These are phyloP conservation scores for Oryza australiensis DNA, from an alignment of 176 grass and related monocot species.

Conservation along the genomic window DNA sequence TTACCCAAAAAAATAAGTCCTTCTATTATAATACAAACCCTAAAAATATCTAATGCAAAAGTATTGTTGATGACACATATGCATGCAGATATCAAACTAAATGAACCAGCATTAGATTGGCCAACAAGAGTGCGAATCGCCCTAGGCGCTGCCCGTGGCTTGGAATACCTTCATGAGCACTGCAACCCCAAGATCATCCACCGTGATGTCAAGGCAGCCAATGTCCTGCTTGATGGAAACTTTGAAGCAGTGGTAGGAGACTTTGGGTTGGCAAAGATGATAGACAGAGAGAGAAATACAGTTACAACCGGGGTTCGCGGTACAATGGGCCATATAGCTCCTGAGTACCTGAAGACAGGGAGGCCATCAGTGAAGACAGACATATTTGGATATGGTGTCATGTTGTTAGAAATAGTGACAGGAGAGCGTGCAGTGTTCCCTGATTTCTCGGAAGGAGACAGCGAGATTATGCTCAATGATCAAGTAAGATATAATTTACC, in stretches of 20 bases:
- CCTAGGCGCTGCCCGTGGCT: constrained; percentile 68
- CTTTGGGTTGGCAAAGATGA: constrained; percentile 73
- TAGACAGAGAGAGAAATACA: constrained; percentile 71
- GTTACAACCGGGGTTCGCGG: constrained; percentile 71
- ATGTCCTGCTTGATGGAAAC: constrained; percentile 71
- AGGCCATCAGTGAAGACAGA: constrained; percentile 91
- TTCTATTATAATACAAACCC: not conserved
- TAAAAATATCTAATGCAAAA: not conserved
- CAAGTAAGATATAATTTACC: constrained; percentile 46
- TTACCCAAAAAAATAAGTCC: not conserved
- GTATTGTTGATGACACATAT: not conserved
- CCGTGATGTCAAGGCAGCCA: constrained; percentile 90
- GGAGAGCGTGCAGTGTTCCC: constrained; percentile 64
- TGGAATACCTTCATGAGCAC: constrained; percentile 91
- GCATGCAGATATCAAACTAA: constrained; percentile 59
- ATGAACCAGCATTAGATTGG: constrained; percentile 72
- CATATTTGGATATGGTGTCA: constrained; percentile 84
- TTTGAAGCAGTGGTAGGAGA: constrained; percentile 86
- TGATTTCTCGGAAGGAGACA: constrained; percentile 53
- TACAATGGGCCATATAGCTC: constrained; percentile 91
- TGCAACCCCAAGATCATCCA: constrained; percentile 94
- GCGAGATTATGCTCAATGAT: constrained; percentile 74
- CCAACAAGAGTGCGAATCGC: constrained; percentile 56
- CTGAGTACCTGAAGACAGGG: constrained; percentile 81
- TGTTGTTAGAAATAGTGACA: constrained; percentile 75